These are phyloP conservation scores for Mallotus repandus DNA, from an alignment of 441 rosid species.

Conservation along the genomic window DNA sequence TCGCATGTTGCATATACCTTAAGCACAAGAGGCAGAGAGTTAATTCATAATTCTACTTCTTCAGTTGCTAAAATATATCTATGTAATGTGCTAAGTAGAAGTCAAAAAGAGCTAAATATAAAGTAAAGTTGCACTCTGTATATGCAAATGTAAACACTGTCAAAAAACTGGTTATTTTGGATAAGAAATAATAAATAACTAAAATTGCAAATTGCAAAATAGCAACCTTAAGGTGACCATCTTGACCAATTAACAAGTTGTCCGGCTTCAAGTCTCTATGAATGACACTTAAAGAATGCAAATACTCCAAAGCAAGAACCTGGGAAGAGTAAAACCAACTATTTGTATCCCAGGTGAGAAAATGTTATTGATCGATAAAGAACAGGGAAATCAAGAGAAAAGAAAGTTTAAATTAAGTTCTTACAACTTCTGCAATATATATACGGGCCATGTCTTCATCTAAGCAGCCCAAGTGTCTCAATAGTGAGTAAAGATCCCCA, in stretches of 20 bases:
- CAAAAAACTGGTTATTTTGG: neutral
- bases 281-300: slow-evolving; percentile 89
- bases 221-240: slow-evolving; percentile 96
- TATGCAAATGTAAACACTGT: neutral
- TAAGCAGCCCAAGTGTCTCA: slow-evolving; percentile 91
- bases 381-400: slow-evolving; percentile 5
- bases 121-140: neutral
- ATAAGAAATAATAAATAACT: neutral
- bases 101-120: neutral
- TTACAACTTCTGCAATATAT: slow-evolving; percentile 97
- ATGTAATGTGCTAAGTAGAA: neutral
- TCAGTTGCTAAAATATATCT: neutral
- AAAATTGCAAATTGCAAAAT: slow-evolving; percentile 13
- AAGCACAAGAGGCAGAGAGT: neutral
- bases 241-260: slow-evolving; percentile 94
- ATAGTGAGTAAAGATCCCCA: slow-evolving; percentile 91
- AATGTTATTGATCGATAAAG: slow-evolving; percentile 14
- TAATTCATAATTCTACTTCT: neutral
- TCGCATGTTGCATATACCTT: neutral
- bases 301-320: slow-evolving; percentile 99
- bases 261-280: slow-evolving; percentile 99
- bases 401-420: slow-evolving; percentile 27
- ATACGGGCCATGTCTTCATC: slow-evolving; percentile 93
- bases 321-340: slow-evolving; percentile 47
- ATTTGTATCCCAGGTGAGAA: slow-evolving; percentile 37